Conservation (phyloP, 441 rosid genomes). For the Hura crepitans region DNA sequence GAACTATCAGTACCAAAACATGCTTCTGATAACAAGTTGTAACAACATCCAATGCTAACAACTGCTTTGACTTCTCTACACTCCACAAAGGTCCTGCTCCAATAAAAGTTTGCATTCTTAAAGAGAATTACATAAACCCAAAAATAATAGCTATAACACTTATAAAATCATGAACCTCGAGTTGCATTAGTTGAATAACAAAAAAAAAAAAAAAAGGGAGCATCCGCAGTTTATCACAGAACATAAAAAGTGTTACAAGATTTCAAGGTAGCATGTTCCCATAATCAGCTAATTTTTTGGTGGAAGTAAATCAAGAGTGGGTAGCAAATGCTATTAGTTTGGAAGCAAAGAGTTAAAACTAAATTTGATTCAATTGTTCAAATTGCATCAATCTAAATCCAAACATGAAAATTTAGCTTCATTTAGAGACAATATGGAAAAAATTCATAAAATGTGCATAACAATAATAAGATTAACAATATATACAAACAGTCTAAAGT, state of each 20-base stretch:
- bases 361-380: neutral
- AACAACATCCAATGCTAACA: conserved; percentile 92
- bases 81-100: conserved; percentile 62
- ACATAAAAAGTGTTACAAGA: neutral
- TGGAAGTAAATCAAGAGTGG: neutral
- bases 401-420: neutral
- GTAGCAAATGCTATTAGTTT: neutral
- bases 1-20: conserved; percentile 32
- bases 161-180: neutral
- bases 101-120: neutral
- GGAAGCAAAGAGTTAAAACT: neutral
- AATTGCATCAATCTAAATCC: neutral
- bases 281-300: too few relatives aligned
- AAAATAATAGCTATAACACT: neutral
- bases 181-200: neutral
- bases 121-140: neutral
- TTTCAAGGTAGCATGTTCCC: neutral
- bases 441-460: neutral
- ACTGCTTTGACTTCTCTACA: conserved; percentile 67
- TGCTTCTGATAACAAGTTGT: conserved; percentile 76
- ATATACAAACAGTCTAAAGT: neutral
- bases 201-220: neutral
- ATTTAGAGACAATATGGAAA: neutral
- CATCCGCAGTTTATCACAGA: neutral
- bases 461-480: neutral